Percentiles rank a stretch among this genome's conserved stretches.
Evolutionary conservation across 108 stramenopile genomes (phyloP).

Genomic region (Pseudonitzschia multiseries): DNA sequence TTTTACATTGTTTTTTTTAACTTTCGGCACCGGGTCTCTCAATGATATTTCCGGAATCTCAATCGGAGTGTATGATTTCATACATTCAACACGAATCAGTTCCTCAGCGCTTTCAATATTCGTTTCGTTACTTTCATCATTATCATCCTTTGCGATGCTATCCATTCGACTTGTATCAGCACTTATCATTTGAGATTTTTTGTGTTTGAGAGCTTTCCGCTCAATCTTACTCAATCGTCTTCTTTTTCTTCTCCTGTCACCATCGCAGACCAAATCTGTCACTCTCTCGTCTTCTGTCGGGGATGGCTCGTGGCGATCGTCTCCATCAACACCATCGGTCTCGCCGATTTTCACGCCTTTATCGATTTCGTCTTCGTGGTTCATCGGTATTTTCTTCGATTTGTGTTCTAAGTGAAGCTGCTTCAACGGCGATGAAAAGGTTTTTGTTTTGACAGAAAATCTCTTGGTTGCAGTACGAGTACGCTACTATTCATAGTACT

Average conservation of each 20-base stretch:
- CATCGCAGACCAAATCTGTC: not conserved
- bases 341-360: no score
- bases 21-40: not conserved
- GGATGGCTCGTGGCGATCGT: not conserved
- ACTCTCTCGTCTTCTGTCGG: not conserved
- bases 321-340: no score
- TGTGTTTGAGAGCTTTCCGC: conserved; percentile 2
- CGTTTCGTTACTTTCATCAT: not conserved
- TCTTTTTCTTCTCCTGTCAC: not conserved
- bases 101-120: conserved; percentile 12
- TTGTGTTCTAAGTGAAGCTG: no score
- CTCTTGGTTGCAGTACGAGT: no score
- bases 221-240: conserved; percentile 14
- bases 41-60: conserved; percentile 10
- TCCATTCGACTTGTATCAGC: no score
- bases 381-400: no score
- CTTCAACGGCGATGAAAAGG: no score
- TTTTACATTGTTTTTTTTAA: conserved; percentile 3
- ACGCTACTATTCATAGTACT: no score
- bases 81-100: conserved; percentile 5
- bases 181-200: not conserved
- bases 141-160: no score
- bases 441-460: no score
- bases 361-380: no score
- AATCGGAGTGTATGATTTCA: conserved; percentile 12